Conservation (phyloP, 148 eudicot species). For the Camellia sinensis region DNA sequence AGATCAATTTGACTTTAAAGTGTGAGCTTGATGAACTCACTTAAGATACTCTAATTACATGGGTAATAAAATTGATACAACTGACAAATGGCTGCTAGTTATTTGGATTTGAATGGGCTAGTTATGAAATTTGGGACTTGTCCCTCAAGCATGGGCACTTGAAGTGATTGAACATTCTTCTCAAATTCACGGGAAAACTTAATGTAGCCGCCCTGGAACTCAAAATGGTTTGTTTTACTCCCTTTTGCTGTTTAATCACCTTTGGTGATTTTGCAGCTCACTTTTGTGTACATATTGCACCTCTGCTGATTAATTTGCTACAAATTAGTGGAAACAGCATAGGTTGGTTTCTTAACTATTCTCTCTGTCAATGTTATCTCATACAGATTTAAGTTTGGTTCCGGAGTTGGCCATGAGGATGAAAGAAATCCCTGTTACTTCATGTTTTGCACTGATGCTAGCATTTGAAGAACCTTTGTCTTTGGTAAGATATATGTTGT, state of each 20-base stretch:
- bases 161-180: conserved; percentile 4
- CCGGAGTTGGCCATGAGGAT: conserved; percentile 56
- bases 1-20: neutral
- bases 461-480: conserved; percentile 78
- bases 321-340: neutral
- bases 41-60: neutral
- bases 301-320: neutral
- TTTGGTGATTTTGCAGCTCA: neutral
- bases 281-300: neutral
- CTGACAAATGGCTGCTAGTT: neutral
- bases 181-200: neutral
- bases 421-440: conserved; percentile 61
- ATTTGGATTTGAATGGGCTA: conserved; percentile 1
- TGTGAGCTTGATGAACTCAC: neutral
- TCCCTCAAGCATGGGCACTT: neutral
- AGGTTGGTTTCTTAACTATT: neutral
- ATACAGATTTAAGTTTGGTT: conserved; percentile 54
- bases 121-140: neutral
- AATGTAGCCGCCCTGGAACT: neutral
- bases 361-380: conserved; percentile 5
- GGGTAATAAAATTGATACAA: neutral
- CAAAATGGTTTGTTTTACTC: neutral
- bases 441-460: conserved; percentile 93
- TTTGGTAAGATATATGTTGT: conserved; percentile 45
- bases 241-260: neutral